Base-by-base conservation (phyloP, 2,329 filamentous ascomycete genomes). In the Scortechinia acanthostroma region DNA sequence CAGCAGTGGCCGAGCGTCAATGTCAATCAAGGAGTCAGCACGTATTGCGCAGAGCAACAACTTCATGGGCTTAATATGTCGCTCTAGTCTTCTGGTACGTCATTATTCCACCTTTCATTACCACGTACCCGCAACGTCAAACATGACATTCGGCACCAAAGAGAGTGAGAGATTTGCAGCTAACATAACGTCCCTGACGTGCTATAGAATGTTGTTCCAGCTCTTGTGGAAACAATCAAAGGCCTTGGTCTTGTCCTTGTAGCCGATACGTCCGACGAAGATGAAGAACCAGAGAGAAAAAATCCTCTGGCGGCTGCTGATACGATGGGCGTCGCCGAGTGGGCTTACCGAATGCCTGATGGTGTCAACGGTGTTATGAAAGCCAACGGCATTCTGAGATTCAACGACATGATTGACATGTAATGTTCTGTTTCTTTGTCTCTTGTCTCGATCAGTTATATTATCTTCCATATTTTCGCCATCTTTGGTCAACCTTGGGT, bases 61-160 rank as follows among this genome's bases (percentile, higher is more conserved):
- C 58, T 82, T 88, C 54, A 88, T 88, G 84, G 84, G 84, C 4
- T 60, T 88, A 52, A 82, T 87, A 49, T 88, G 83, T 63, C 80
- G 76, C 47, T 83, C 80, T 6, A 74, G 77, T 49, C 67, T 88
- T 51, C 62, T 88, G 59, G 79, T 83, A 69, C 49, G 72, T 66
- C 19, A 30, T 30, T 30, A 30, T n/a, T 30, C 25, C 25, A 30
- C n/a, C n/a, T n/a, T n/a, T n/a, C n/a, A n/a, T n/a, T n/a, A n/a
- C n/a, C n/a, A n/a, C n/a, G n/a, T n/a, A n/a, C n/a, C n/a, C n/a
- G n/a, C n/a, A n/a, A n/a, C n/a, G n/a, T n/a, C n/a, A n/a, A n/a
- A n/a, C n/a, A n/a, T n/a, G n/a, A n/a, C n/a, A n/a, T n/a, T n/a
- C n/a, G n/a, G n/a, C n/a, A n/a, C n/a, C n/a, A n/a, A n/a, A n/a